These are phyloP conservation scores for Phytopythium vexans DNA, from an alignment of 352 stramenopile species.

Conservation along the genomic window DNA sequence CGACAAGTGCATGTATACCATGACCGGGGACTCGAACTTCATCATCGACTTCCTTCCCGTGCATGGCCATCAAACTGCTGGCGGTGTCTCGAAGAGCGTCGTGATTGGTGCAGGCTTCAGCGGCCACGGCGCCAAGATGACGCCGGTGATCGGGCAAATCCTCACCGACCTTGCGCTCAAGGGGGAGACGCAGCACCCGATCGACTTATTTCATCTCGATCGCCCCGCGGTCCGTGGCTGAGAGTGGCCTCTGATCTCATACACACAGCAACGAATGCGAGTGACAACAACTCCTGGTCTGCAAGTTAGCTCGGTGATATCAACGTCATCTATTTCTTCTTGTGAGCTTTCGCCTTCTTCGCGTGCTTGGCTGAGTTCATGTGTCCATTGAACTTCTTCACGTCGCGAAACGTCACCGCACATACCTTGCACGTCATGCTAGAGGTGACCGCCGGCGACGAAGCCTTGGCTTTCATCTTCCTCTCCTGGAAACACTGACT, in stretches of 20 bases:
- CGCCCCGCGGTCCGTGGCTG: slow-evolving; percentile 7
- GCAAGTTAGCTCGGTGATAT: too few relatives aligned
- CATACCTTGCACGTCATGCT: slow-evolving; percentile 58
- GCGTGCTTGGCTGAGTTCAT: slow-evolving; percentile 86
- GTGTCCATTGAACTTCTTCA: slow-evolving; percentile 85
- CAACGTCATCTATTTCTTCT: slow-evolving; percentile 34
- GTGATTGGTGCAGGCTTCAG: slow-evolving; percentile 75
- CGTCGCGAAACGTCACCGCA: slow-evolving; percentile 45
- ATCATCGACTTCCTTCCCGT: slow-evolving; percentile 53
- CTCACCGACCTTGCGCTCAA: slow-evolving; percentile 62
- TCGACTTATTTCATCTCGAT: slow-evolving; percentile 37
- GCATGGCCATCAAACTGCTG: neutral
- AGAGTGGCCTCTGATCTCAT: too few relatives aligned
- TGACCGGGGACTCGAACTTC: slow-evolving; percentile 75
- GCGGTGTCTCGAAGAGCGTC: slow-evolving; percentile 29
- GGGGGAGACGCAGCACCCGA: slow-evolving; percentile 33
- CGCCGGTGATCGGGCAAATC: slow-evolving; percentile 77
- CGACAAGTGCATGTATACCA: slow-evolving; percentile 82
- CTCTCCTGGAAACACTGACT: too few relatives aligned
- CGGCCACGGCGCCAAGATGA: slow-evolving; percentile 86
- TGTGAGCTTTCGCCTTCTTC: slow-evolving; percentile 61
- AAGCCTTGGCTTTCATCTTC: slow-evolving; percentile 10
- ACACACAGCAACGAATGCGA: too few relatives aligned
- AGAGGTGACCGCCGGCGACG: neutral
- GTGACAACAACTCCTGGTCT: too few relatives aligned